phyloP scores from a whole-genome alignment of 192 early-diverging fungal genomes.

The Backusella macrospora region DNA sequence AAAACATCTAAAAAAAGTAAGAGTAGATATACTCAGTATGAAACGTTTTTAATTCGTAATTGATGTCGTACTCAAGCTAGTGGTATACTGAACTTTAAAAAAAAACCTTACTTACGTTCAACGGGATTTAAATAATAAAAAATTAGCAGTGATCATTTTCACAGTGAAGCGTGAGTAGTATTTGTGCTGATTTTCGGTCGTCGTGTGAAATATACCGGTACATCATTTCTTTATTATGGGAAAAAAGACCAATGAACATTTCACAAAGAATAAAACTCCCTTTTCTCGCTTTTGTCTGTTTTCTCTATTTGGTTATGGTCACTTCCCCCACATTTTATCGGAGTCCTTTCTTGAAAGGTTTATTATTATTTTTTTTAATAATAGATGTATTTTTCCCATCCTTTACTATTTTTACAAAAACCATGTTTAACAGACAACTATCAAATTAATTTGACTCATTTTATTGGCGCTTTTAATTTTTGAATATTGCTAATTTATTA shows the following conservation, averaged over 20 bases:
- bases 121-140: neutral
- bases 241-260: neutral
- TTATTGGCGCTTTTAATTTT: neutral
- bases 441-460: neutral
- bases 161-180: neutral
- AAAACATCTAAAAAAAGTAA: slow-evolving; percentile 12
- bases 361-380: slow-evolving; percentile 6
- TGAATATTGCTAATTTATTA: neutral
- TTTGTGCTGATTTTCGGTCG: neutral
- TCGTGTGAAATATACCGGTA: slow-evolving; percentile 13
- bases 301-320: neutral
- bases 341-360: neutral
- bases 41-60: slow-evolving; percentile 5
- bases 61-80: neutral
- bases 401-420: slow-evolving; percentile 16
- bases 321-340: slow-evolving; percentile 7
- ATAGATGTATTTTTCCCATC: slow-evolving; percentile 16
- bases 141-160: neutral
- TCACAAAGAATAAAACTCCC: neutral
- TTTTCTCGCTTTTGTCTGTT: neutral
- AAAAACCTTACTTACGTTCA: neutral
- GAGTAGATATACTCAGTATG: slow-evolving; percentile 19
- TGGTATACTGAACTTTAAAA: slow-evolving; percentile 1
- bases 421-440: neutral
- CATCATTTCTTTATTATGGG: neutral